phyloP scores from a whole-genome alignment of 2,329 filamentous ascomycete species.

The Aureobasidium sp. region DNA sequence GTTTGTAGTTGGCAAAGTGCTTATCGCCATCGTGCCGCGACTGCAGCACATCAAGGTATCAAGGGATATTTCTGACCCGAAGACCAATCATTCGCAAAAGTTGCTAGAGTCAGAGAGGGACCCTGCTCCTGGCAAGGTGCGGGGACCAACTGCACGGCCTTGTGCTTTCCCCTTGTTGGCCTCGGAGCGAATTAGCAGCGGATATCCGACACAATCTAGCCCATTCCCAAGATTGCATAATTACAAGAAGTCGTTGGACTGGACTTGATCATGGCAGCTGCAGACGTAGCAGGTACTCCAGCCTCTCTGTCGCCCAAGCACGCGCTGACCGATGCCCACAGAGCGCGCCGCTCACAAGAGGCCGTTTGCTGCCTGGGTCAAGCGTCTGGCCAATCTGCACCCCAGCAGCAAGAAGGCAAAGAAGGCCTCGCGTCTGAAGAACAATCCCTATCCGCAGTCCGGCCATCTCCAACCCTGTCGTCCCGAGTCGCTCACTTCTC shows the following conservation, averaged over 20 bases:
- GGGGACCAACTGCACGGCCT: not conserved
- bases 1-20: too few species aligned
- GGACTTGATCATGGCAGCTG: conserved; percentile 1
- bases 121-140: not conserved
- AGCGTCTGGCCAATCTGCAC: conserved; percentile 74
- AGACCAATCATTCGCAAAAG: too few species aligned
- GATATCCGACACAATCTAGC: not conserved
- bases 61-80: too few species aligned
- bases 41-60: too few species aligned
- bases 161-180: not conserved
- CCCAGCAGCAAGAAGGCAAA: conserved; percentile 38
- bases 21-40: too few species aligned
- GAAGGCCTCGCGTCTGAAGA: conserved; percentile 34
- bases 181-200: not conserved
- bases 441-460: conserved; percentile 89
- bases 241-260: too few species aligned
- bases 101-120: too few species aligned
- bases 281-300: conserved; percentile 2
- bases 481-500: conserved; percentile 34
- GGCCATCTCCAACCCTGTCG: conserved; percentile 49
- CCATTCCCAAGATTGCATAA: not conserved
- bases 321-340: conserved; percentile 33
- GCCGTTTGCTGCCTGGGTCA: conserved; percentile 90
- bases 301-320: not conserved
- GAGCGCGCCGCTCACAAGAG: conserved; percentile 69